Evolutionary conservation across 2,329 filamentous ascomycete genomes (phyloP).

Genomic region (Pyrenochaeta sp.): DNA sequence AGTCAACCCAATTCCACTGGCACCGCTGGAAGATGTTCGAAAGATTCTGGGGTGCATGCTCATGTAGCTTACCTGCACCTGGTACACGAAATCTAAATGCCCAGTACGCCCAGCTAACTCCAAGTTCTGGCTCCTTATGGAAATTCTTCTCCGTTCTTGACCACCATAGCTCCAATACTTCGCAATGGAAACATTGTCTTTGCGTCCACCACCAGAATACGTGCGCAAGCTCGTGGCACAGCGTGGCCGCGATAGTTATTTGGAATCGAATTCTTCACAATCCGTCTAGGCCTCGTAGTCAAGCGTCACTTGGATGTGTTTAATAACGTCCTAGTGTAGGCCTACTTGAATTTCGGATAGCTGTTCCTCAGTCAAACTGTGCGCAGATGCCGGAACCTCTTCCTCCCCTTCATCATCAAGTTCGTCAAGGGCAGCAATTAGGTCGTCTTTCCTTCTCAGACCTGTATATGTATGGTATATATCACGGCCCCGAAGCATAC

Average conservation of each 20-base stretch:
- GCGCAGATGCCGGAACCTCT: not conserved
- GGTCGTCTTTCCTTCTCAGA: not conserved
- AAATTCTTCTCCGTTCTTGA: not conserved
- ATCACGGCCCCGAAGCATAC: not conserved
- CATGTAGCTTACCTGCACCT: not conserved
- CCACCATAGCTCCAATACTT: not conserved
- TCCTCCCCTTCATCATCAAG: not conserved
- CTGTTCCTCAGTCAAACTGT: not conserved
- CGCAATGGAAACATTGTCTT: not conserved
- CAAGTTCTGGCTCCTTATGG: not conserved
- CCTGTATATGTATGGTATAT: not conserved
- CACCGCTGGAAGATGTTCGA: not conserved
- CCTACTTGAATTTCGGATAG: not conserved
- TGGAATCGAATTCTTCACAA: conserved; percentile 3
- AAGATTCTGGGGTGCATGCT: not conserved
- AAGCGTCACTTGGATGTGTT: not conserved
- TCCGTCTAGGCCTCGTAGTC: conserved; percentile 1
- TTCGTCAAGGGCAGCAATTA: not conserved
- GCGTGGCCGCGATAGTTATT: conserved; percentile 1
- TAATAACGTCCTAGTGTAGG: not conserved
- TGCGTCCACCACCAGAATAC: conserved; percentile 2
- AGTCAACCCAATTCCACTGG: not conserved
- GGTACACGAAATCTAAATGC: not conserved
- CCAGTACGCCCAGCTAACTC: not conserved
- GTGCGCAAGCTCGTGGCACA: conserved; percentile 5